A percentile compares a stretch with the other conserved stretches of the same genome.
These are phyloP conservation scores for Bipolaris bicolor DNA, from an alignment of 2,329 filamentous ascomycete genomes.

Conservation along the genomic window DNA sequence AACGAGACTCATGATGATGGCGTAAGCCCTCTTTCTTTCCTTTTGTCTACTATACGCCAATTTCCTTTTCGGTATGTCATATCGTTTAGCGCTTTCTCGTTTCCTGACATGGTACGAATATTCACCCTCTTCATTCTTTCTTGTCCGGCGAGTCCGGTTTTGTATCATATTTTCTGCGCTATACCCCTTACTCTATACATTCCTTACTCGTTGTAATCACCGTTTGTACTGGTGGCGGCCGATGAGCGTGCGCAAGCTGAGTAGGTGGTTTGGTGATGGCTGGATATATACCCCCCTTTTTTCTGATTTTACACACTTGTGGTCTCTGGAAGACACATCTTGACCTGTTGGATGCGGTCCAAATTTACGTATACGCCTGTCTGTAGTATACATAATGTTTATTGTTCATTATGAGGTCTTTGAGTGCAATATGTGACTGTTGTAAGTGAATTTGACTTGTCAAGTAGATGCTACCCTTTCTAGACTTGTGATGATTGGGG, in stretches of 20 bases:
- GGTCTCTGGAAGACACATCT: slow-evolving; percentile 16
- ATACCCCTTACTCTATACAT: slow-evolving; percentile 16
- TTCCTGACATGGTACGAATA: slow-evolving; percentile 19
- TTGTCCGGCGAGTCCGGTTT: slow-evolving; percentile 34
- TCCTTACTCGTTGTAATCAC: slow-evolving; percentile 18
- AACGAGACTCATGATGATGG: slow-evolving; percentile 60
- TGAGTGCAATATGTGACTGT: not conserved
- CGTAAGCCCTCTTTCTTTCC: slow-evolving; percentile 25
- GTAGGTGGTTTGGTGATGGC: slow-evolving; percentile 4
- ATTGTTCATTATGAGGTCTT: slow-evolving; percentile 9
- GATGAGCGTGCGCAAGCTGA: not conserved
- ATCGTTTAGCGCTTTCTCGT: slow-evolving; percentile 20
- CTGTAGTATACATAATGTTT: slow-evolving; percentile 28
- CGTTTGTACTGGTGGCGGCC: slow-evolving; percentile 13
- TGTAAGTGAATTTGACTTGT: not conserved
- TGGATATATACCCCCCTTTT: slow-evolving; percentile 23
- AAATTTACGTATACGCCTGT: slow-evolving; percentile 24
- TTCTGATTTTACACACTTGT: slow-evolving; percentile 8
- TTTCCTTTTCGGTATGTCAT: slow-evolving; percentile 6
- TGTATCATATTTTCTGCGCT: slow-evolving; percentile 9
- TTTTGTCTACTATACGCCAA: not conserved
- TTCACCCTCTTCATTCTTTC: slow-evolving; percentile 22
- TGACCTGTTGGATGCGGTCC: slow-evolving; percentile 24
- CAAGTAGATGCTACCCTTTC: not conserved
- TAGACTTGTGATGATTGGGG: not conserved